A percentile compares a stretch with the other conserved stretches of the same genome.
Evolutionary conservation across 2,329 filamentous ascomycete species (phyloP).

Genomic region (Venturia pyrina): DNA sequence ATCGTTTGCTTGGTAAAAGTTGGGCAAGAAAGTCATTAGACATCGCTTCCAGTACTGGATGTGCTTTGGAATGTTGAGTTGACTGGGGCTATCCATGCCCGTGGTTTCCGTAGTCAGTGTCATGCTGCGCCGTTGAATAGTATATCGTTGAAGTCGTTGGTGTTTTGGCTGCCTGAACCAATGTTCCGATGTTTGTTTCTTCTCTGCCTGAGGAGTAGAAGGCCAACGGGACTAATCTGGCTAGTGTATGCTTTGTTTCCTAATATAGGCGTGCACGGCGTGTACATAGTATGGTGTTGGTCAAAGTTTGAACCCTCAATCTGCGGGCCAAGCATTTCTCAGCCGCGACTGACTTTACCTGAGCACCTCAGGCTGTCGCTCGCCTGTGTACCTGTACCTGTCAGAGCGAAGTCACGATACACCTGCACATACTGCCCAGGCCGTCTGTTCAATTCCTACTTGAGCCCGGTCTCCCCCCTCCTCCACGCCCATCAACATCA

Average conservation of each 20-base stretch:
- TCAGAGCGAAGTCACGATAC: background rate
- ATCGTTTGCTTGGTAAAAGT: constrained; percentile 78
- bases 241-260: background rate
- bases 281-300: too few relatives aligned
- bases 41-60: constrained; percentile 90
- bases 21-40: constrained; percentile 68
- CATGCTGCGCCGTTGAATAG: background rate
- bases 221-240: background rate
- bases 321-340: background rate
- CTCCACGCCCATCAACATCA: background rate
- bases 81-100: background rate
- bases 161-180: background rate
- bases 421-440: background rate
- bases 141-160: background rate
- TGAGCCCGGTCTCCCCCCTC: background rate
- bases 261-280: background rate
- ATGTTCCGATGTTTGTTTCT: background rate
- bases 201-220: too few relatives aligned
- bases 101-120: background rate
- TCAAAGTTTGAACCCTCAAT: background rate
- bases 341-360: background rate
- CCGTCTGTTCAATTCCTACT: background rate
- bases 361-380: background rate
- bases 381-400: background rate
- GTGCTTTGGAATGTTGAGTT: constrained; percentile 43